Percentiles rank a stretch among this genome's conserved stretches.
These are phyloP conservation scores for Coniosporium tulheliwenetii DNA, from an alignment of 2,329 filamentous ascomycete species.

Conservation along the genomic window DNA sequence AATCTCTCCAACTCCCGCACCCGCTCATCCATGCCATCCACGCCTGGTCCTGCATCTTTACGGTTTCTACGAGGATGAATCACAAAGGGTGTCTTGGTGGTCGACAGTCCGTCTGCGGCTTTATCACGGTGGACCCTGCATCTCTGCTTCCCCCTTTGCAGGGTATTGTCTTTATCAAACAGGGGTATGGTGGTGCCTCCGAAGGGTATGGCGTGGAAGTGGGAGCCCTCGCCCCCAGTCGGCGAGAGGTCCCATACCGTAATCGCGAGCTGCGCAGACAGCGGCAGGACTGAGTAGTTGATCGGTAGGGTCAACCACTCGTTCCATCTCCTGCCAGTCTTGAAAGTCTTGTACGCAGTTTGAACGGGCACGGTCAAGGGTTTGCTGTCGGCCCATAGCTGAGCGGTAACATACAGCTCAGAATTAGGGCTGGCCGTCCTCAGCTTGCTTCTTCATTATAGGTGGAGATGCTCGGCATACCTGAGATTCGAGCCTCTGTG, in stretches of 20 bases:
- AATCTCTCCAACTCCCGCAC: slow-evolving; percentile 80
- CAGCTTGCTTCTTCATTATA: not conserved
- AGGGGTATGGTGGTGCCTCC: slow-evolving; percentile 82
- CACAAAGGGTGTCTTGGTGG: slow-evolving; percentile 60
- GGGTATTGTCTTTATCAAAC: slow-evolving; percentile 84
- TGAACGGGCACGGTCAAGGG: slow-evolving; percentile 83
- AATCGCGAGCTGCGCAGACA: slow-evolving; percentile 72
- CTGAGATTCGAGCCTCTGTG: slow-evolving; percentile 77
- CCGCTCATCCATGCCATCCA: slow-evolving; percentile 43
- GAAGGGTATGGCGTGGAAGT: slow-evolving; percentile 74
- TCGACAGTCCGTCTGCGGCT: slow-evolving; percentile 70
- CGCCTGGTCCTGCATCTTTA: not conserved
- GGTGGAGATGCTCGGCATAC: slow-evolving; percentile 21
- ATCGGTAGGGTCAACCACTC: slow-evolving; percentile 90
- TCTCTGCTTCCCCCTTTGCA: slow-evolving; percentile 85
- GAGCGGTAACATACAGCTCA: slow-evolving; percentile 83
- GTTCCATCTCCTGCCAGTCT: slow-evolving; percentile 64
- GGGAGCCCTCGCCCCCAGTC: slow-evolving; percentile 50
- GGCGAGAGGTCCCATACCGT: slow-evolving; percentile 93
- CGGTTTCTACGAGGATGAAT: slow-evolving; percentile 35
- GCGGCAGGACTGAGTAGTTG: slow-evolving; percentile 65
- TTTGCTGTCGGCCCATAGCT: slow-evolving; percentile 93
- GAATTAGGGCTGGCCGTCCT: slow-evolving; percentile 47
- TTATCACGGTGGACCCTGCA: slow-evolving; percentile 72
- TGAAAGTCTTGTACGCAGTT: slow-evolving; percentile 85